A percentile compares a stretch with the other conserved stretches of the same genome.
Conservation (phyloP, 1,284 basidiomycete species). For the Leucoagaricus sp. region DNA sequence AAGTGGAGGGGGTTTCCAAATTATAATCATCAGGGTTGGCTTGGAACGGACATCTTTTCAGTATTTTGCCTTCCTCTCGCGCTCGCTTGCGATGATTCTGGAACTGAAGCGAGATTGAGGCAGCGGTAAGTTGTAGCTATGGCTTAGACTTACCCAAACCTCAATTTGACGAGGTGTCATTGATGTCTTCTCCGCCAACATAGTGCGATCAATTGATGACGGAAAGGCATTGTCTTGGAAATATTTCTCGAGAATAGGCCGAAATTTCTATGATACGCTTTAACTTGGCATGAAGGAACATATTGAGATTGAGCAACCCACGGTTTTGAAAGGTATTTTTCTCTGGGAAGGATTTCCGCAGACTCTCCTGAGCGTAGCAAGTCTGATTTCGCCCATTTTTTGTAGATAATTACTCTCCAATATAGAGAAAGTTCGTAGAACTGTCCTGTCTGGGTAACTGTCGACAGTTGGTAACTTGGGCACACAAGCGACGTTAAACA, state of each 20-base stretch:
- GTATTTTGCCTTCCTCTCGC: not conserved
- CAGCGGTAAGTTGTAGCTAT: not conserved
- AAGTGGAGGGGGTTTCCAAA: not conserved
- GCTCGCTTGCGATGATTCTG: not conserved
- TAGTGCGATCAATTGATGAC: slow-evolving; percentile 8
- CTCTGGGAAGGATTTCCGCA: not conserved
- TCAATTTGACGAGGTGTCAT: not conserved
- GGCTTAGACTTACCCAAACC: not conserved
- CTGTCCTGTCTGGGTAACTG: not conserved
- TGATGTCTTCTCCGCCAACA: not conserved
- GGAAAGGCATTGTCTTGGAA: not conserved
- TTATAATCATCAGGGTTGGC: not conserved
- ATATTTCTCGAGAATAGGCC: not conserved
- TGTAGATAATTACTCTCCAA: not conserved
- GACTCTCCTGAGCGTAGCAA: no score
- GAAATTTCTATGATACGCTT: not conserved
- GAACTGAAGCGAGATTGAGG: not conserved
- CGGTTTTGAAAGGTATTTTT: not conserved
- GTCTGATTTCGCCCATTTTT: not conserved
- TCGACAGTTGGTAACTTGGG: not conserved
- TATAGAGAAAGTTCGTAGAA: not conserved
- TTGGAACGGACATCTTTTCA: not conserved
- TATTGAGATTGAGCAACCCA: not conserved
- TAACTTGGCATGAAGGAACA: not conserved
- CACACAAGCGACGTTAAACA: not conserved